Evolutionary conservation across 2,329 filamentous ascomycete species (phyloP).

Genomic region (Aspergillus tubingensis): DNA sequence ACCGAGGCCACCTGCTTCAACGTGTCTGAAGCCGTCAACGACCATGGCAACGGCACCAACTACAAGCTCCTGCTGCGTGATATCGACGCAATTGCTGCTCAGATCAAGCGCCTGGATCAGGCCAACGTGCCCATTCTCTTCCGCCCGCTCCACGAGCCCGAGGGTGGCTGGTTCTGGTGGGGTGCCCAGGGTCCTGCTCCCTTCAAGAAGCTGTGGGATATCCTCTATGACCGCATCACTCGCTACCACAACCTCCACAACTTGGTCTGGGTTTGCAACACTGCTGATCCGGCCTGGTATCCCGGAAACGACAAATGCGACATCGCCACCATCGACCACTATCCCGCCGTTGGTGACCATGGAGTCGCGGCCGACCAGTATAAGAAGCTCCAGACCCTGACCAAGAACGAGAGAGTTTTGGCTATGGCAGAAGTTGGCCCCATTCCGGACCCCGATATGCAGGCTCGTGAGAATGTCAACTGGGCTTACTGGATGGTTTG

Average conservation of each 20-base stretch:
- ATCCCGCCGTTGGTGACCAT: constrained; percentile 10
- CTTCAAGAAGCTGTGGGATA: constrained; percentile 11
- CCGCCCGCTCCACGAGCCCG: background rate
- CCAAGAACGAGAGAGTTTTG: too few species aligned
- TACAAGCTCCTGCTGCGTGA: constrained; percentile 13
- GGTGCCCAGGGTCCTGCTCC: constrained; percentile 5
- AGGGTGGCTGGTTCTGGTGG: constrained; percentile 4
- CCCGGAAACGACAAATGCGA: constrained; percentile 15
- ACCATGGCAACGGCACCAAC: constrained; percentile 6
- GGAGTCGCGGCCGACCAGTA: constrained; percentile 7
- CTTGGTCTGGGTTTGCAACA: constrained; percentile 15
- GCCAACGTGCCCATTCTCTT: background rate
- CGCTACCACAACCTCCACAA: constrained; percentile 9
- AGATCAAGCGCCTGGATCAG: constrained; percentile 6
- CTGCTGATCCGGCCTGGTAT: constrained; percentile 8
- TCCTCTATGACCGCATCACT: constrained; percentile 13
- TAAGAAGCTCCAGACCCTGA: background rate
- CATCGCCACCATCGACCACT: constrained; percentile 12
- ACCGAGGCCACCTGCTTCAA: constrained; percentile 14
- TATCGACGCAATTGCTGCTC: constrained; percentile 7
- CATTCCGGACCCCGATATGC: too few species aligned
- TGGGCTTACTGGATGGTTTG: constrained; percentile 9
- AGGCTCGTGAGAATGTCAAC: background rate
- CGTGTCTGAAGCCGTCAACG: constrained; percentile 1
- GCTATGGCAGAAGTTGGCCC: too few species aligned